Percentiles rank a stretch among this genome's conserved stretches.
Evolutionary conservation across 1,284 basidiomycete genomes (phyloP).

Genomic region (Boletus sp.): DNA sequence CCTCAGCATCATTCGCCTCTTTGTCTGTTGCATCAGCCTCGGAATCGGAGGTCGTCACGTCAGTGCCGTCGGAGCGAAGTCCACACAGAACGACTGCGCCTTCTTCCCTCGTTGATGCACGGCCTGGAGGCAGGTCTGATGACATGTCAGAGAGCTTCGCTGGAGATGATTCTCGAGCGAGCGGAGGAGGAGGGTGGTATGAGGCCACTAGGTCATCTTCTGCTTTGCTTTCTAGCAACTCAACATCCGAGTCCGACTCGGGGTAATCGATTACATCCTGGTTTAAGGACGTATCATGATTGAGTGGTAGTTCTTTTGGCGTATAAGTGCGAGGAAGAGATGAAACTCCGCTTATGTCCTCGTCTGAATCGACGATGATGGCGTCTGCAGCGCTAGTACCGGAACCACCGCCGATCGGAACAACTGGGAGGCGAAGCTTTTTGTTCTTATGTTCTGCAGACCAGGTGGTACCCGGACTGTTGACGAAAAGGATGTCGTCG

Average conservation of each 20-base stretch:
- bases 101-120: background rate
- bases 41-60: constrained; percentile 7
- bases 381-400: constrained; percentile 19
- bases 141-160: background rate
- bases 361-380: constrained; percentile 23
- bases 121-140: background rate
- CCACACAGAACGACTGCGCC: background rate
- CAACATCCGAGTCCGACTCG: constrained; percentile 7
- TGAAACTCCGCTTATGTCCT: constrained; percentile 5
- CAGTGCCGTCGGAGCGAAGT: background rate
- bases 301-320: background rate
- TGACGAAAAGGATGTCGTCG: background rate
- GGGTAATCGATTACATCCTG: constrained; percentile 2
- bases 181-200: background rate
- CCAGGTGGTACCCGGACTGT: background rate
- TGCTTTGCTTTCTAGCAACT: background rate
- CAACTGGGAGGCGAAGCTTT: background rate
- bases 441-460: background rate
- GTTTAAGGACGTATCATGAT: background rate
- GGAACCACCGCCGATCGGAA: background rate
- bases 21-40: constrained; percentile 8
- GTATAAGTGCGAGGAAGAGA: background rate
- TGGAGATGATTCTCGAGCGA: constrained; percentile 2
- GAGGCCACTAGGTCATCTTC: background rate
- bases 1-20: background rate